Percentiles rank a stretch among this genome's conserved stretches.
Evolutionary conservation across 495 filamentous ascomycete species (phyloP).

Genomic region (Aspergillus biplanus): DNA sequence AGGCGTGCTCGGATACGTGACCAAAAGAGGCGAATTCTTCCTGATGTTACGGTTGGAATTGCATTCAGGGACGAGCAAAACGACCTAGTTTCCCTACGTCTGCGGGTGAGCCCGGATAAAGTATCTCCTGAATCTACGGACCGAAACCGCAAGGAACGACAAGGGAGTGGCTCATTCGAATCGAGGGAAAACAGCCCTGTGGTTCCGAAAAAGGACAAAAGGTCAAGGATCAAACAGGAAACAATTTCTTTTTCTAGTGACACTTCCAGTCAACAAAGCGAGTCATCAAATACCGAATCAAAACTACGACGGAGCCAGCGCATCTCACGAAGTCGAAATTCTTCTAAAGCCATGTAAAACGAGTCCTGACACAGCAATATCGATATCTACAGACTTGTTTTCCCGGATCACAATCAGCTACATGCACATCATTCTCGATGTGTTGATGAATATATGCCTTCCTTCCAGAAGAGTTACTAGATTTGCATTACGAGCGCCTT

Average conservation of each 20-base stretch:
- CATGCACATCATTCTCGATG: background rate
- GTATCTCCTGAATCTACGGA: conserved; percentile 18
- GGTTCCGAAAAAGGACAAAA: conserved; percentile 14
- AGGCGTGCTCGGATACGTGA: conserved; percentile 38
- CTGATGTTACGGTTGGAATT: conserved; percentile 53
- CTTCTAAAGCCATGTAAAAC: conserved; percentile 12
- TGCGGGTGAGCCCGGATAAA: conserved; percentile 41
- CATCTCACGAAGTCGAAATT: conserved; percentile 25
- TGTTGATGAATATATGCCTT: background rate
- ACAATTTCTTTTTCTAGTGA: conserved; percentile 13
- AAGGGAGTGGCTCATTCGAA: conserved; percentile 19
- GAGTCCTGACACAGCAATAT: background rate
- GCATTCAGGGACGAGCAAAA: conserved; percentile 49
- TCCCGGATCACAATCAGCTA: conserved; percentile 7
- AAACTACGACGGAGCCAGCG: conserved; percentile 32
- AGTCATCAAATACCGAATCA: conserved; percentile 19
- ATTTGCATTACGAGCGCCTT: conserved; percentile 26
- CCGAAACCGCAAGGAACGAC: conserved; percentile 7
- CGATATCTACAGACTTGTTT: background rate
- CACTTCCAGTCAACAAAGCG: conserved; percentile 21
- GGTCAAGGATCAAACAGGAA: conserved; percentile 15
- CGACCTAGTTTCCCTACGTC: conserved; percentile 49
- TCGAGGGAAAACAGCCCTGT: conserved; percentile 13
- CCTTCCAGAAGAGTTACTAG: conserved; percentile 5
- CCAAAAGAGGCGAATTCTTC: conserved; percentile 43